These are phyloP conservation scores for Penicillium sp. DNA, from an alignment of 2,329 filamentous ascomycete genomes.

Conservation along the genomic window DNA sequence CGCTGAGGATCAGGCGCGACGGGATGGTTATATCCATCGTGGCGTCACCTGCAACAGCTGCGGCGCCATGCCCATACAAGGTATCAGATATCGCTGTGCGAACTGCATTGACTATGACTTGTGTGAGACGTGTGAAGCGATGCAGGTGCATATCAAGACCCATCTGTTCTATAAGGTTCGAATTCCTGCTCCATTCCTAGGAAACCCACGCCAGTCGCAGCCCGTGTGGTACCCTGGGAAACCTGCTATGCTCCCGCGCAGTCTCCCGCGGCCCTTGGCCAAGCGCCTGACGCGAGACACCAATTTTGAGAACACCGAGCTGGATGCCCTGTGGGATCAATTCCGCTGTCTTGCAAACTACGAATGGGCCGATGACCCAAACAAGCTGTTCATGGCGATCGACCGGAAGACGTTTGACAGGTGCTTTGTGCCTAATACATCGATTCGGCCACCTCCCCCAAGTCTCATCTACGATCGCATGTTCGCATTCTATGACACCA, in stretches of 20 bases:
- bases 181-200: constrained; percentile 79
- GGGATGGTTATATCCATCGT: constrained; percentile 84
- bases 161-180: constrained; percentile 96
- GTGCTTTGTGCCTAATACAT: constrained; percentile 79
- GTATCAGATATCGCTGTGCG: constrained; percentile 86
- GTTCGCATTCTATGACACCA: constrained; percentile 93
- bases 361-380: constrained; percentile 75
- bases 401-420: constrained; percentile 89
- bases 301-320: constrained; percentile 74
- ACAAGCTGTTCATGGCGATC: constrained; percentile 72
- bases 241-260: constrained; percentile 63
- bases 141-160: constrained; percentile 70
- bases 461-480: constrained; percentile 94
- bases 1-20: constrained; percentile 82
- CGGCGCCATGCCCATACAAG: constrained; percentile 79
- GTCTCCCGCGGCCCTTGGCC: constrained; percentile 61
- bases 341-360: constrained; percentile 90
- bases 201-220: constrained; percentile 68
- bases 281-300: constrained; percentile 65
- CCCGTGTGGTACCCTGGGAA: constrained; percentile 86
- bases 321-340: constrained; percentile 94
- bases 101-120: constrained; percentile 96
- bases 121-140: constrained; percentile 81
- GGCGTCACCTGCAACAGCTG: constrained; percentile 91
- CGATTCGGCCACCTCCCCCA: constrained; percentile 68